Evolutionary conservation across 129 eudicot species (phyloP), one percentile per base, ranked within the genome.

Genomic region (Dittrichia graveolens): DNA sequence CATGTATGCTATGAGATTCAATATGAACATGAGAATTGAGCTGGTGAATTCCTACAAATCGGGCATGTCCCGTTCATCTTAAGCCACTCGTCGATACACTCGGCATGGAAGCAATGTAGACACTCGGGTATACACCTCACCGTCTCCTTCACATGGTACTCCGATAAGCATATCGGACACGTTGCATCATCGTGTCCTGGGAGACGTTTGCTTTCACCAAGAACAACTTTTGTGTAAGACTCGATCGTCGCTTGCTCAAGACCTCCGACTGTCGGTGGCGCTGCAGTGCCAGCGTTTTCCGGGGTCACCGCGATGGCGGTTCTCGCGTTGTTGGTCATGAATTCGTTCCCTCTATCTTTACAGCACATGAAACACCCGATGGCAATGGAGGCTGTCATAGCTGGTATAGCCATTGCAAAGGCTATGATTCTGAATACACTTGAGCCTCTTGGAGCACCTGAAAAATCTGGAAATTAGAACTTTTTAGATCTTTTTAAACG

Each of bases 61-160:
- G 95, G 97, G 54, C 97, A 91, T 2, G 95, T 56, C 12, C 80
- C 81, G 6, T 91, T 88, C 86, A 81, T 34, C 61, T 84, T 69
- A 41, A 91, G 78, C 97, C 97, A 91, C 82, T 85, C 92, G 39
- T 88, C 95, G 12, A 91, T 78, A 74, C 95, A 91, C 5, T 84
- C 85, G 0, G 89, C 71, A 60, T 91, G 97, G 71, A 91, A 91
- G 71, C 89, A 87, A 76, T 91, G 97, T 19, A 68, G 71, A 56
- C 95, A 91, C 70, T 80, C 84, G n/a, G 95, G 95, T 41, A 91
- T 81, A 71, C 89, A 75, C 65, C 97, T 80, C 2, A 91, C 57
- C 2, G 67, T 79, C 35, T 91, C 92, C 43, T 78, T 84, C 2
- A 90, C 88, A 55, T 61, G 42, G 71, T 83, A 91, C 34, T 91